Conservation (phyloP, 2,329 filamentous ascomycete genomes). For the Alternaria solani region DNA sequence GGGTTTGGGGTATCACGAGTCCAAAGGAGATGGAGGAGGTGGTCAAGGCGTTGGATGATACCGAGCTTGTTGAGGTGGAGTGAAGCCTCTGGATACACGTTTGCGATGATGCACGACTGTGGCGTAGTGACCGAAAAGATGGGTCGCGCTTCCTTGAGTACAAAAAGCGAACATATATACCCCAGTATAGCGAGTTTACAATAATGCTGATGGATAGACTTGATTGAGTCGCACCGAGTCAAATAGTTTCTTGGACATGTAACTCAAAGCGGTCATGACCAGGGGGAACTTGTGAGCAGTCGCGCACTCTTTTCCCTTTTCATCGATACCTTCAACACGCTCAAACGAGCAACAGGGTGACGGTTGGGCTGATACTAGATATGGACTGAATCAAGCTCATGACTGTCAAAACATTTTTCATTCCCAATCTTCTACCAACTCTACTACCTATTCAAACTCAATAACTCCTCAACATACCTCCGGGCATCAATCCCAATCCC, state of each 20-base stretch:
- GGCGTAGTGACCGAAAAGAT: too few relatives aligned
- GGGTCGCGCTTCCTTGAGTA: not conserved
- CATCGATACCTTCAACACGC: not conserved
- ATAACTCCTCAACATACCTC: constrained; percentile 75
- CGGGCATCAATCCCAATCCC: constrained; percentile 81
- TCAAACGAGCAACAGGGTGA: not conserved
- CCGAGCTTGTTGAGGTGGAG: constrained; percentile 43
- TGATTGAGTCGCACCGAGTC: not conserved
- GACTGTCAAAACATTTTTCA: not conserved
- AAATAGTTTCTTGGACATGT: too few relatives aligned
- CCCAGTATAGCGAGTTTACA: not conserved
- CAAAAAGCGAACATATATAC: constrained; percentile 1
- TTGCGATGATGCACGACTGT: not conserved
- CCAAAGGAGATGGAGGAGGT: constrained; percentile 65
- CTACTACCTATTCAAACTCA: constrained; percentile 63
- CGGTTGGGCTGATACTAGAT: not conserved
- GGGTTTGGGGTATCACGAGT: constrained; percentile 90
- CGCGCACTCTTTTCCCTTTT: too few relatives aligned
- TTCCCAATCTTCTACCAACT: too few relatives aligned
- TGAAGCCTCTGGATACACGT: not conserved
- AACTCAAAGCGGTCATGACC: too few relatives aligned
- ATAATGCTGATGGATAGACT: not conserved
- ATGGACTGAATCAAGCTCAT: not conserved
- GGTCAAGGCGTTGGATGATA: constrained; percentile 57
- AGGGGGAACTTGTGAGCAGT: too few relatives aligned